Conservation (phyloP, 352 stramenopile species). For the Pythium dissotocum region DNA sequence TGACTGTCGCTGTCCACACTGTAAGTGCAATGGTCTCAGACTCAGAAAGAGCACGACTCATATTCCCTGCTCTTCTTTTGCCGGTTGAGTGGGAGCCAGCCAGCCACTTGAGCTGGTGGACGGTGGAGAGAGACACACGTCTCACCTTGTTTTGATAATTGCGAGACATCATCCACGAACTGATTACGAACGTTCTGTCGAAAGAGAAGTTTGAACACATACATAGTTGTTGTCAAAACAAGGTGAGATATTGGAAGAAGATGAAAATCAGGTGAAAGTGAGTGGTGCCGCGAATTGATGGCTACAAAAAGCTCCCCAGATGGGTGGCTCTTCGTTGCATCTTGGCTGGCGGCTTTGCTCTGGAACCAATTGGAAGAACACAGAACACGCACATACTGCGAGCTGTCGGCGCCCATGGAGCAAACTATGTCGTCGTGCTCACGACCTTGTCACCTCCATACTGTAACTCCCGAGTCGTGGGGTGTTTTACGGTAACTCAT, state of each 20-base stretch:
- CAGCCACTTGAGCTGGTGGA: constrained; percentile 17
- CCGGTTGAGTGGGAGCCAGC: background rate
- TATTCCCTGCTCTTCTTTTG: constrained; percentile 15
- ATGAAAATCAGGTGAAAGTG: background rate
- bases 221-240: background rate
- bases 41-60: constrained; percentile 12
- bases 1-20: constrained; percentile 7
- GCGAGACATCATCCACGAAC: background rate
- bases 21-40: constrained; percentile 16
- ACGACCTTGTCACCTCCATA: background rate
- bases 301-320: constrained; percentile 5
- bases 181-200: background rate
- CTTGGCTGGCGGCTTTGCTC: background rate
- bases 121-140: constrained; percentile 21
- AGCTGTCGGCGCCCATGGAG: background rate
- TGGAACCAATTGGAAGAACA: constrained; percentile 4
- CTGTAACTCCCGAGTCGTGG: no score
- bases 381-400: constrained; percentile 1
- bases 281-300: constrained; percentile 1
- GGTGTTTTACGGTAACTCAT: background rate
- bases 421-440: background rate
- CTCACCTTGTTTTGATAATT: constrained; percentile 20
- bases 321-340: constrained; percentile 8
- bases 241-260: background rate
- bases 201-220: background rate